Evolutionary conservation across 73 alveolate species (phyloP).

Genomic region (Loxodes magnus): DNA sequence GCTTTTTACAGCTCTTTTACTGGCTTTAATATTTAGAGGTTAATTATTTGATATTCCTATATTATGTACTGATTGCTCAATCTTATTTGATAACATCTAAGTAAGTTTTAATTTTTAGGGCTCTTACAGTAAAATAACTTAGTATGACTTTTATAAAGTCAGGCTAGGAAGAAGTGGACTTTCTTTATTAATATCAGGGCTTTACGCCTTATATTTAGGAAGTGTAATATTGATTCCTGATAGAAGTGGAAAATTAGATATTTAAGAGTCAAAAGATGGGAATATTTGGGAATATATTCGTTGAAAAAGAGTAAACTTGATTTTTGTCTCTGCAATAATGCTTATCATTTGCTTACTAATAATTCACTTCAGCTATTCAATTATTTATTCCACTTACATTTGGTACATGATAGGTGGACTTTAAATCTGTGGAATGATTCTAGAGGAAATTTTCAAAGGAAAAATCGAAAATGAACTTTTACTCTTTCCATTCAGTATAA

Average conservation of each 20-base stretch:
- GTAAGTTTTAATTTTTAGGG: conserved; percentile 1
- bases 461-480: conserved; percentile 46
- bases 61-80: conserved; percentile 1
- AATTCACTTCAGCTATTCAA: conserved; percentile 55
- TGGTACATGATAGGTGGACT: conserved; percentile 59
- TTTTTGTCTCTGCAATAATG: conserved; percentile 45
- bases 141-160: conserved; percentile 21
- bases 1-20: conserved; percentile 17
- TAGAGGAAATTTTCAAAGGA: conserved; percentile 42
- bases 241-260: conserved; percentile 21
- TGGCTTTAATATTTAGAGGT: conserved; percentile 49
- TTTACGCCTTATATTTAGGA: conserved; percentile 36
- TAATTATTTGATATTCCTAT: conserved; percentile 27
- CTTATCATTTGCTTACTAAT: conserved; percentile 30
- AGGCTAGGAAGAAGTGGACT: conserved; percentile 72
- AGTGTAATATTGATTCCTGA: conserved; percentile 57
- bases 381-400: conserved; percentile 34
- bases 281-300: conserved; percentile 65
- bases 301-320: conserved; percentile 58
- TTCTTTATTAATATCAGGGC: conserved; percentile 48
- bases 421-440: conserved; percentile 47
- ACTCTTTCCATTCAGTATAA: conserved; percentile 40
- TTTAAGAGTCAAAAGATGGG: conserved; percentile 59
- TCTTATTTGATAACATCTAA: conserved; percentile 24
- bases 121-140: conserved; percentile 18